phyloP scores from a whole-genome alignment of 1,284 basidiomycete species.

The Ustilago esculenta region DNA sequence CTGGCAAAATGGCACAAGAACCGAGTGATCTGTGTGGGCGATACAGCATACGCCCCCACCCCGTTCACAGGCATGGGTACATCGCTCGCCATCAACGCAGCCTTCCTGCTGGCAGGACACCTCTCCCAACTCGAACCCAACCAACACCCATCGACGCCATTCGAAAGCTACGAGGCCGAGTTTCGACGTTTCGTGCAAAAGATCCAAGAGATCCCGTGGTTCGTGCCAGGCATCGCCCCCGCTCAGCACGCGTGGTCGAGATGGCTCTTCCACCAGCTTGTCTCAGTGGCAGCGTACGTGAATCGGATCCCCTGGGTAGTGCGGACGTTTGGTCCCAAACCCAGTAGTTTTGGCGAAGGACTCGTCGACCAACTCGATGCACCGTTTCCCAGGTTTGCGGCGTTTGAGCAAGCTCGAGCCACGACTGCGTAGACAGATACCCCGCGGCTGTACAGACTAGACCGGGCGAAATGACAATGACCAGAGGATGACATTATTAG shows the following conservation, averaged over 20 bases:
- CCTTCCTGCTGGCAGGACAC: constrained; percentile 49
- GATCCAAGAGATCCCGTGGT: constrained; percentile 34
- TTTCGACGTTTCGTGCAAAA: constrained; percentile 42
- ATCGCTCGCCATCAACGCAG: constrained; percentile 37
- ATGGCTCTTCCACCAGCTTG: constrained; percentile 4
- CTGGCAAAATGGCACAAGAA: constrained; percentile 35
- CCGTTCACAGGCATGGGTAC: constrained; percentile 54
- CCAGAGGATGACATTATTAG: not conserved
- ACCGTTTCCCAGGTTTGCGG: constrained; percentile 13
- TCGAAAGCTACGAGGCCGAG: constrained; percentile 33
- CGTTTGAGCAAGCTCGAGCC: not conserved
- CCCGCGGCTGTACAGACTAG: not conserved
- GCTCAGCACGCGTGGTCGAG: constrained; percentile 8
- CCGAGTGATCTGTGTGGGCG: constrained; percentile 48
- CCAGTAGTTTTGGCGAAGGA: constrained; percentile 1
- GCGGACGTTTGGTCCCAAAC: constrained; percentile 1
- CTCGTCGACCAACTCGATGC: constrained; percentile 16
- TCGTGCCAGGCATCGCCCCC: constrained; percentile 26
- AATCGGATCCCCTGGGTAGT: constrained; percentile 3
- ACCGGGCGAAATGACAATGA: too few species aligned
- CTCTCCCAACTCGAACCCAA: constrained; percentile 20
- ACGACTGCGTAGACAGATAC: not conserved
- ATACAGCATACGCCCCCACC: constrained; percentile 50
- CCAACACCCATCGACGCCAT: constrained; percentile 17
- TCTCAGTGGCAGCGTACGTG: too few species aligned